These are phyloP conservation scores for Malus orientalis DNA, from an alignment of 306 rosid species.

Conservation along the genomic window DNA sequence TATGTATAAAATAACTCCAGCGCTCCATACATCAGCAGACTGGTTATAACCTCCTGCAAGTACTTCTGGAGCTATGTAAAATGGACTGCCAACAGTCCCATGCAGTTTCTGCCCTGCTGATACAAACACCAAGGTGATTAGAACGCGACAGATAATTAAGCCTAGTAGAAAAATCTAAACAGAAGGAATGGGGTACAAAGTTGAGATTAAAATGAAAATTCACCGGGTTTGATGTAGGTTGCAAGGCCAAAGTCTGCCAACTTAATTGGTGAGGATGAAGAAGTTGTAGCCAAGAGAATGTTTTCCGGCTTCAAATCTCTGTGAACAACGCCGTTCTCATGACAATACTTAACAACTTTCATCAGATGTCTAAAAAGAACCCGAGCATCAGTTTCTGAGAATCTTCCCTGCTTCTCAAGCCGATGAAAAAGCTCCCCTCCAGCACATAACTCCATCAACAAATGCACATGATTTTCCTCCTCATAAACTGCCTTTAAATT, in stretches of 20 bases:
- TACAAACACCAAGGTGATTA: constrained; percentile 12
- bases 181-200: background rate
- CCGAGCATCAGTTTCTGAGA: constrained; percentile 60
- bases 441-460: constrained; percentile 85
- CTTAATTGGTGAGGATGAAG: constrained; percentile 68
- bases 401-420: constrained; percentile 69
- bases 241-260: constrained; percentile 88
- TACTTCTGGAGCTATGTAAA: constrained; percentile 82
- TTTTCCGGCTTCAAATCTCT: constrained; percentile 81
- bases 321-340: constrained; percentile 70
- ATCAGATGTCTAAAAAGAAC: constrained; percentile 65
- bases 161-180: background rate
- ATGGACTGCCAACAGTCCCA: constrained; percentile 80
- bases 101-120: constrained; percentile 69
- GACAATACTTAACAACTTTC: constrained; percentile 77
- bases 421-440: constrained; percentile 80
- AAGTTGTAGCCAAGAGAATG: constrained; percentile 63
- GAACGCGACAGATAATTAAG: background rate
- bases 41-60: constrained; percentile 72
- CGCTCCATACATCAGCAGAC: constrained; percentile 82
- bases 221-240: constrained; percentile 77
- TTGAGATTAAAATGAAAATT: background rate
- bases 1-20: constrained; percentile 76
- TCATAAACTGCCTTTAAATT: constrained; percentile 84
- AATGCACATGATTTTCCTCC: constrained; percentile 66